phyloP scores from a whole-genome alignment of 495 filamentous ascomycete genomes.

The Xylaria sp. region DNA sequence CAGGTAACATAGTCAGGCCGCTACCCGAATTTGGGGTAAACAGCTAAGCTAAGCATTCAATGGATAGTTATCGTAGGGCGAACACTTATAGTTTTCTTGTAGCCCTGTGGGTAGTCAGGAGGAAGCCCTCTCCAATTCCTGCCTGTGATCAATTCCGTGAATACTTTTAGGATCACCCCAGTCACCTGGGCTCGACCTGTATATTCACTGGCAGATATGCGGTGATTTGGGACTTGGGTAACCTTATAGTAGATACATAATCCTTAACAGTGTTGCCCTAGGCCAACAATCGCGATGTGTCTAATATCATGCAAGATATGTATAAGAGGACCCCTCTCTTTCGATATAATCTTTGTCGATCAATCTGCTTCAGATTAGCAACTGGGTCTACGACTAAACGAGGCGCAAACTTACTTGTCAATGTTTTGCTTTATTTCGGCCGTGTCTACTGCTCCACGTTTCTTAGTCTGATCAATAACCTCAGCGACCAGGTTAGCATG shows the following conservation, averaged over 20 bases:
- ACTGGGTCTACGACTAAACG: not conserved
- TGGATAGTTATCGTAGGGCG: not conserved
- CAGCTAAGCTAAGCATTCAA: not conserved
- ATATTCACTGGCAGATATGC: not conserved
- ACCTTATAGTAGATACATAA: not conserved
- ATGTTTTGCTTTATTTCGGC: conserved; percentile 94
- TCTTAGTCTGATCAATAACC: conserved; percentile 87
- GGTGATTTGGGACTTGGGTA: not conserved
- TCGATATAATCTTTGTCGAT: conserved; percentile 98
- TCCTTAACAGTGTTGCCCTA: not conserved
- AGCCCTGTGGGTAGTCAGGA: not conserved
- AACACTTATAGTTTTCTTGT: not conserved
- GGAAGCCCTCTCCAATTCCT: not conserved
- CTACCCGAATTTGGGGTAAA: not conserved
- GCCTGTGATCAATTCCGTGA: not conserved
- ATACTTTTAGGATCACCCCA: not conserved
- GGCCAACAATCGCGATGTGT: not conserved
- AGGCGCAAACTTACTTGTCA: conserved; percentile 71
- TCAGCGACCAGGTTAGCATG: conserved; percentile 83
- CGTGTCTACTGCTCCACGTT: conserved; percentile 80
- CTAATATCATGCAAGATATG: conserved; percentile 73
- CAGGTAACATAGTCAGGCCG: not conserved
- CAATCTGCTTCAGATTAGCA: conserved; percentile 57
- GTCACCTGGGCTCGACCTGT: not conserved
- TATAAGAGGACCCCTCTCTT: conserved; percentile 78